Conservation (phyloP, 2,329 filamentous ascomycete genomes). For the Pseudogymnoascus destructans region DNA sequence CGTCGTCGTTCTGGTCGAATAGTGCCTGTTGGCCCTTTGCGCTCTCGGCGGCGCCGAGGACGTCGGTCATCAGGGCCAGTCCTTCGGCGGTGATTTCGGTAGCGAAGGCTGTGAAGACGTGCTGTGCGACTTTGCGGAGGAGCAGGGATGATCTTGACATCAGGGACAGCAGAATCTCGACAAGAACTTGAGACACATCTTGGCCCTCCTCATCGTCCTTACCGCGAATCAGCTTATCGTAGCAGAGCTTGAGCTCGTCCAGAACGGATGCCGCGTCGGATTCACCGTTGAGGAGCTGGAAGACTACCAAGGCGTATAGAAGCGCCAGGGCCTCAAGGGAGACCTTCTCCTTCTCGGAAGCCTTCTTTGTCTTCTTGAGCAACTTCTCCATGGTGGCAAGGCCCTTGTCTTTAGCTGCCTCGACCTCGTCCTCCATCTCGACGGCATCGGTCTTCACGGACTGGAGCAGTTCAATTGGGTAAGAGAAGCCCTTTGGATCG, state of each 20-base stretch:
- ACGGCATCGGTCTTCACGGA: conserved; percentile 29
- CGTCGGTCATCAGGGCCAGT: conserved; percentile 50
- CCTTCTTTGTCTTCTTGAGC: conserved; percentile 31
- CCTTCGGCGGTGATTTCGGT: conserved; percentile 60
- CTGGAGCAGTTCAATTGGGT: conserved; percentile 24
- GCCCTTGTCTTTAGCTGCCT: conserved; percentile 39
- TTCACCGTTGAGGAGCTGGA: conserved; percentile 85
- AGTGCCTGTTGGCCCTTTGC: conserved; percentile 73
- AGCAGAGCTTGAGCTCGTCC: conserved; percentile 67
- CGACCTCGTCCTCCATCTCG: conserved; percentile 41
- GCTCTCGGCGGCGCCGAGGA: conserved; percentile 68
- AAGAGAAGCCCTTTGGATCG: conserved; percentile 38
- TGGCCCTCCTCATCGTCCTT: conserved; percentile 38
- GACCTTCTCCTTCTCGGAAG: conserved; percentile 22
- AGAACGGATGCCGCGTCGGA: conserved; percentile 72
- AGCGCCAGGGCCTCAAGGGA: conserved; percentile 55
- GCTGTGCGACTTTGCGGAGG: conserved; percentile 73
- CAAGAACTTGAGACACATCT: conserved; percentile 54
- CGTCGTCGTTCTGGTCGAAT: conserved; percentile 58
- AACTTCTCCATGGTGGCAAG: conserved; percentile 40
- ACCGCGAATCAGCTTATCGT: conserved; percentile 43
- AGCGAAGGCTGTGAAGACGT: conserved; percentile 77
- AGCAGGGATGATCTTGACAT: conserved; percentile 73
- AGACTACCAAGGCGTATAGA: conserved; percentile 68
- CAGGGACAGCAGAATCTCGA: conserved; percentile 85